These are phyloP conservation scores for Glycine soja DNA, from an alignment of 306 rosid genomes.

Conservation along the genomic window DNA sequence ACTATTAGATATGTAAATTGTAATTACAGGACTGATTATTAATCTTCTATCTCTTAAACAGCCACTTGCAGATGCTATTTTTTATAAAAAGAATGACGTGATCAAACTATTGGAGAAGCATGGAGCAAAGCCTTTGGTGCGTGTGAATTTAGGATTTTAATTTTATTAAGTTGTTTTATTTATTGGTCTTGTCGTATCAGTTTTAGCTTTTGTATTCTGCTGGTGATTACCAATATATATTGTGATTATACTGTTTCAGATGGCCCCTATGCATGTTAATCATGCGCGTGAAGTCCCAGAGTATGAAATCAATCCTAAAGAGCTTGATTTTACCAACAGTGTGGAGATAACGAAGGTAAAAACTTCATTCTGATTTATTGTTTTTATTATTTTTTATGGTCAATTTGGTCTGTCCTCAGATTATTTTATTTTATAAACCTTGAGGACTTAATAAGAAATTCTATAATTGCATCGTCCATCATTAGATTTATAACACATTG, in stretches of 20 bases:
- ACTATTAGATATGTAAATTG: not conserved
- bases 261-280: slow-evolving; percentile 85
- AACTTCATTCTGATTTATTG: not conserved
- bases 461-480: not conserved
- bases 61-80: slow-evolving; percentile 95
- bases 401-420: not conserved
- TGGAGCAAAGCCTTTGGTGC: slow-evolving; percentile 91
- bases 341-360: slow-evolving; percentile 79
- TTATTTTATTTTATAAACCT: slow-evolving; percentile 31
- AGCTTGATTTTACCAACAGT: slow-evolving; percentile 87
- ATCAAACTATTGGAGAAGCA: slow-evolving; percentile 84
- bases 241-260: slow-evolving; percentile 55
- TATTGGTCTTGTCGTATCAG: slow-evolving; percentile 34
- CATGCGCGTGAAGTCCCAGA: slow-evolving; percentile 91
- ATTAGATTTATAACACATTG: not conserved
- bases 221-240: slow-evolving; percentile 23
- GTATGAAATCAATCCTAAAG: slow-evolving; percentile 88
- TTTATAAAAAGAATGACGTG: slow-evolving; percentile 72
- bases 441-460: slow-evolving; percentile 17
- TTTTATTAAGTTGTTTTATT: slow-evolving; percentile 48
- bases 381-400: not conserved
- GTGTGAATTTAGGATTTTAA: slow-evolving; percentile 46
- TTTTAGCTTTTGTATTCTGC: slow-evolving; percentile 38
- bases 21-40: slow-evolving; percentile 34
- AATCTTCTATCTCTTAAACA: slow-evolving; percentile 51